These are phyloP conservation scores for Hypholoma fasciculare DNA, from an alignment of 768 basidiomycete genomes.

Conservation along the genomic window DNA sequence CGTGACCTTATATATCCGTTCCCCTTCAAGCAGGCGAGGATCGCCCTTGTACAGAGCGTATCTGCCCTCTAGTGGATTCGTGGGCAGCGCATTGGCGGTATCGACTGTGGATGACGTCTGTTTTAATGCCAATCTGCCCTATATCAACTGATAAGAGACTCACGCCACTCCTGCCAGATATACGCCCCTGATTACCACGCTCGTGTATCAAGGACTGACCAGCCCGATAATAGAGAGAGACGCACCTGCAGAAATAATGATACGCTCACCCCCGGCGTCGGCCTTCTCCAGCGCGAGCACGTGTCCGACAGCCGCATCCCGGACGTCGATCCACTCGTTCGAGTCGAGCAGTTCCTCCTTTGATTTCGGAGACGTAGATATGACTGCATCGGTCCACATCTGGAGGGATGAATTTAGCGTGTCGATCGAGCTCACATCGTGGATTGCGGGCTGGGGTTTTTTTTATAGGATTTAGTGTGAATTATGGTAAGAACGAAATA, in stretches of 20 bases:
- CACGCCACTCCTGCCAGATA: background rate
- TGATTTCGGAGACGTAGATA: slow-evolving; percentile 16
- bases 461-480: too few species aligned
- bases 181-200: background rate
- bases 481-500: background rate
- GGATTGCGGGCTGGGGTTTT: slow-evolving; percentile 40
- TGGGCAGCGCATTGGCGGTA: background rate
- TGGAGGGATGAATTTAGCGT: slow-evolving; percentile 40
- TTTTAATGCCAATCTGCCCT: too few species aligned
- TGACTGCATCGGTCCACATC: slow-evolving; percentile 24
- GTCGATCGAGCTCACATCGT: slow-evolving; percentile 32
- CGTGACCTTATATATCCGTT: background rate
- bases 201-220: background rate
- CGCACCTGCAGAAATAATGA: background rate
- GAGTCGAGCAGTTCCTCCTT: slow-evolving; percentile 15
- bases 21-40: background rate
- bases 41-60: too few species aligned
- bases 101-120: background rate
- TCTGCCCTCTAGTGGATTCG: background rate
- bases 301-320: background rate
- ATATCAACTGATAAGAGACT: background rate
- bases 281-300: background rate
- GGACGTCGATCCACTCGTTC: slow-evolving; percentile 46
- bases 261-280: background rate
- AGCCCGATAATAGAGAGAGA: background rate